These are phyloP conservation scores for Pythium folliculosum DNA, from an alignment of 352 stramenopile species.

Conservation along the genomic window DNA sequence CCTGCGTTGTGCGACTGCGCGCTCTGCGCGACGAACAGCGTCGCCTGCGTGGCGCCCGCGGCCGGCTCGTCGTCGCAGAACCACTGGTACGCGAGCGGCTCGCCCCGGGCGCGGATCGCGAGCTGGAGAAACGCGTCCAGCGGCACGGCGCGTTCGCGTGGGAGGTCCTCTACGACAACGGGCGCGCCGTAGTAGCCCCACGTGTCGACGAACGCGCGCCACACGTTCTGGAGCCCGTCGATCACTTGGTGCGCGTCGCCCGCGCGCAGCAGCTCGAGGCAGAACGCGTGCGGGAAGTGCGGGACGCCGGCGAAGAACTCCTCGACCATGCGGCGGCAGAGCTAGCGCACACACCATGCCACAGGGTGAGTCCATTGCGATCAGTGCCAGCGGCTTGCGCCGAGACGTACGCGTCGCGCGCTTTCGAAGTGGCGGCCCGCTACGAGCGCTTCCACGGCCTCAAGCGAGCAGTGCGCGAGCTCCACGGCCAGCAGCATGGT, in stretches of 20 bases:
- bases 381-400: too few relatives aligned
- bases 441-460: slow-evolving; percentile 32
- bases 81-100: slow-evolving; percentile 76
- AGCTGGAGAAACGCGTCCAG: slow-evolving; percentile 60
- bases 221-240: slow-evolving; percentile 36
- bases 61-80: slow-evolving; percentile 38
- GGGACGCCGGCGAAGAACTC: slow-evolving; percentile 64
- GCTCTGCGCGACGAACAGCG: slow-evolving; percentile 53
- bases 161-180: slow-evolving; percentile 50
- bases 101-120: slow-evolving; percentile 51
- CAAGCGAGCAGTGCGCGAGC: slow-evolving; percentile 33
- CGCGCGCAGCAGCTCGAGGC: slow-evolving; percentile 30
- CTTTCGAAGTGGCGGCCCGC: slow-evolving; percentile 48
- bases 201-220: slow-evolving; percentile 53
- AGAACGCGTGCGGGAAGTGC: slow-evolving; percentile 54
- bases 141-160: slow-evolving; percentile 30
- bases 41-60: slow-evolving; percentile 42
- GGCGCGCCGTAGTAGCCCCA: slow-evolving; percentile 70
- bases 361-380: neutral
- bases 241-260: slow-evolving; percentile 21
- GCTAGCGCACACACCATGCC: slow-evolving; percentile 22
- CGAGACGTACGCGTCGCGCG: slow-evolving; percentile 44
- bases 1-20: slow-evolving; percentile 62
- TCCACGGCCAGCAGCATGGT: slow-evolving; percentile 60
- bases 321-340: slow-evolving; percentile 46